Conservation (phyloP, 805 yeast genomes). For the Huiozyma sinensis region DNA sequence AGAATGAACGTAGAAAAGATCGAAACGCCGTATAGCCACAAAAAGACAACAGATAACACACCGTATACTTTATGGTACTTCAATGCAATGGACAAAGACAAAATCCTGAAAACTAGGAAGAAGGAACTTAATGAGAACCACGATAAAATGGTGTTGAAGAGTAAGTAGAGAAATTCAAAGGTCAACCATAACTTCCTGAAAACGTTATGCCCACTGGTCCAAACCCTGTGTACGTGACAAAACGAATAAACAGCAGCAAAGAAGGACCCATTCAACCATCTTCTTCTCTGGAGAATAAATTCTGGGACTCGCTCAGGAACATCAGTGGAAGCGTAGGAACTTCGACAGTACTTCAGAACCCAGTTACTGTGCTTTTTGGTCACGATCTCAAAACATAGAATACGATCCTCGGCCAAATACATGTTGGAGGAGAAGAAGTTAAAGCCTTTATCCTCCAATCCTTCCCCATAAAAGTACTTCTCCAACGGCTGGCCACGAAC, state of each 20-base stretch:
- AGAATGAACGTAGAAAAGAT: slow-evolving; percentile 77
- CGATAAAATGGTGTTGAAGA: slow-evolving; percentile 63
- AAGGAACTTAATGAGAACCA: slow-evolving; percentile 92
- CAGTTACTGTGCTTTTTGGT: slow-evolving; percentile 68
- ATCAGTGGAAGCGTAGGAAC: slow-evolving; percentile 89
- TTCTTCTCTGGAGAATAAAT: slow-evolving; percentile 80
- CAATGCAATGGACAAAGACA: slow-evolving; percentile 64
- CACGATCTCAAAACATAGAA: slow-evolving; percentile 89
- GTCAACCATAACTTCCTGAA: slow-evolving; percentile 60
- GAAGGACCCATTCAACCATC: slow-evolving; percentile 96
- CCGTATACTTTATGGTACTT: slow-evolving; percentile 53
- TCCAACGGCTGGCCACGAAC: slow-evolving; percentile 76
- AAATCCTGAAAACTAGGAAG: slow-evolving; percentile 79
- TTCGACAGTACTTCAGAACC: slow-evolving; percentile 74
- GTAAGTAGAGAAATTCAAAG: slow-evolving; percentile 71
- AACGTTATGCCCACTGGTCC: slow-evolving; percentile 67
- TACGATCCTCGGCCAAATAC: slow-evolving; percentile 96
- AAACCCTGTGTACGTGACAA: slow-evolving; percentile 62
- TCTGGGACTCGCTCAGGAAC: slow-evolving; percentile 85
- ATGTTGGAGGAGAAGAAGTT: slow-evolving; percentile 90
- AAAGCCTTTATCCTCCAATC: slow-evolving; percentile 49
- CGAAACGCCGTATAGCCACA: slow-evolving; percentile 79
- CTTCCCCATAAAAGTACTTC: slow-evolving; percentile 88
- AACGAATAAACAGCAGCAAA: slow-evolving; percentile 88
- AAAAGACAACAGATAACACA: slow-evolving; percentile 62